Conservation (phyloP, 345 rosid genomes). For the Bruguiera parviflora region DNA sequence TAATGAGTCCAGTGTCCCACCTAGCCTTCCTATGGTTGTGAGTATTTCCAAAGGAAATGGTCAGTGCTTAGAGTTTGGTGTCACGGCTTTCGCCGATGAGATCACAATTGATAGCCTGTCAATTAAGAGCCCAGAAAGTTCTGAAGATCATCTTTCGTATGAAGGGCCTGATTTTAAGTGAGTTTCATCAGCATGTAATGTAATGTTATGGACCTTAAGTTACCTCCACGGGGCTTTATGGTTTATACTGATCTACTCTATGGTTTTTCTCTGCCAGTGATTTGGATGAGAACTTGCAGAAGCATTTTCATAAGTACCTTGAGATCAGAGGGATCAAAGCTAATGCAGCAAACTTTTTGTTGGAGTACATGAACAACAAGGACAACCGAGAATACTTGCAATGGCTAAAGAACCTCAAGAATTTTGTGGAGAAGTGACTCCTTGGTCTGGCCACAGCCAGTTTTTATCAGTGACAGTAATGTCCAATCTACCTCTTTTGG, state of each 20-base stretch:
- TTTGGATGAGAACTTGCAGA: constrained; percentile 64
- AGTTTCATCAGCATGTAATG: constrained; percentile 1
- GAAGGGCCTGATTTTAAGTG: constrained; percentile 66
- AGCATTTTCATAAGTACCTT: constrained; percentile 54
- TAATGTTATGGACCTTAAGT: neutral
- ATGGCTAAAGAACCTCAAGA: constrained; percentile 59
- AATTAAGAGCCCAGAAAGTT: constrained; percentile 23
- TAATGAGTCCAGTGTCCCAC: neutral
- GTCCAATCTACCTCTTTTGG: neutral
- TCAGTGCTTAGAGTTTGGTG: constrained; percentile 47
- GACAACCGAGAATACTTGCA: constrained; percentile 53
- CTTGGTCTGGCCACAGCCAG: neutral
- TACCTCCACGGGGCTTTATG: neutral
- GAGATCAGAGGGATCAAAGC: constrained; percentile 67
- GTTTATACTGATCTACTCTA: neutral
- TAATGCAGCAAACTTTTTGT: constrained; percentile 38
- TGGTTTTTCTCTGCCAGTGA: constrained; percentile 37
- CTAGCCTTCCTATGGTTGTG: constrained; percentile 49
- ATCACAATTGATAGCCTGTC: constrained; percentile 54
- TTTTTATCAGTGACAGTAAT: neutral
- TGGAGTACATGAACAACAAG: constrained; percentile 48
- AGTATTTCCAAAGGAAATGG: constrained; percentile 42
- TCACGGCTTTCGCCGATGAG: constrained; percentile 47
- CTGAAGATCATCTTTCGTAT: constrained; percentile 49
- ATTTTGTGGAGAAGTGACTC: constrained; percentile 40